Conservation (phyloP, 164 flowering plant species). For the Warburgia ugandensis region DNA sequence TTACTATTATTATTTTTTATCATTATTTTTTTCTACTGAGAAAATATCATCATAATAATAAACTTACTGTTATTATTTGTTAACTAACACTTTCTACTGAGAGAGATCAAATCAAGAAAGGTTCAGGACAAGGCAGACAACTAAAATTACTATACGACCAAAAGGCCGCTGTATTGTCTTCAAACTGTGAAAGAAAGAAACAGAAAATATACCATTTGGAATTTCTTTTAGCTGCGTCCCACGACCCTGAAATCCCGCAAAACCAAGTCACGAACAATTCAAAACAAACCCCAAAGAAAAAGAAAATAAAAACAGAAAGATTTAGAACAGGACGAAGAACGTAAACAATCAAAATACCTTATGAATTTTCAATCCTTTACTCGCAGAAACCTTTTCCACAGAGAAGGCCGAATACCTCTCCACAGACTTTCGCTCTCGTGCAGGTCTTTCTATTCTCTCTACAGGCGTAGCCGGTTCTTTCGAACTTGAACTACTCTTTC, state of each 20-base stretch:
- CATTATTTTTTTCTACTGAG: too few relatives aligned
- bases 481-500: neutral
- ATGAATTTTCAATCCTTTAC: conserved; percentile 46
- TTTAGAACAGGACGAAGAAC: too few relatives aligned
- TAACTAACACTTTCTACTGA: too few relatives aligned
- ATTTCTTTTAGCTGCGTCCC: conserved; percentile 70
- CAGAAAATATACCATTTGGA: conserved; percentile 54
- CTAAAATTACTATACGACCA: neutral
- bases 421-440: conserved; percentile 54
- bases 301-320: neutral
- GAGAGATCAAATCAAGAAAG: too few relatives aligned
- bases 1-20: too few relatives aligned
- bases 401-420: conserved; percentile 45
- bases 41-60: too few relatives aligned
- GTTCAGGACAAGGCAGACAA: neutral
- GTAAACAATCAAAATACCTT: conserved; percentile 33
- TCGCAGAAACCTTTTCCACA: conserved; percentile 18
- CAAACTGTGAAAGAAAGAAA: neutral
- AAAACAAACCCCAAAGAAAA: neutral
- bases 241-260: conserved; percentile 43
- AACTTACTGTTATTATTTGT: too few relatives aligned
- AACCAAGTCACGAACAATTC: neutral
- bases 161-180: neutral
- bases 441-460: conserved; percentile 12
- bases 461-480: conserved; percentile 11